Conservation (phyloP, 805 yeast genomes). For the Spathaspora arborariae region DNA sequence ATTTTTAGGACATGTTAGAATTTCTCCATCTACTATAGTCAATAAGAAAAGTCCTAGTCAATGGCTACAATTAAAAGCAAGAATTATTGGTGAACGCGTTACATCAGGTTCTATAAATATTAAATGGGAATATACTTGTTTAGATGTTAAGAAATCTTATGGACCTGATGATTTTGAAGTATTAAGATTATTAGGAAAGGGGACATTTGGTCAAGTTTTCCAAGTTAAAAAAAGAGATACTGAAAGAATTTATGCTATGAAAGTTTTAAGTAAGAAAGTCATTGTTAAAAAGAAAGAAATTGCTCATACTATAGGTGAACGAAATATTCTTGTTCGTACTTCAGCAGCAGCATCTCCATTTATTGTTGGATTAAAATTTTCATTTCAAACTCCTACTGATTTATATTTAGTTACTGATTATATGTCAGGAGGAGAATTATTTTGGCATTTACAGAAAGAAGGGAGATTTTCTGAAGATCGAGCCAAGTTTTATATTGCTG, state of each 20-base stretch:
- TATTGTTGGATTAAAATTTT: slow-evolving; percentile 91
- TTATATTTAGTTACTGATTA: slow-evolving; percentile 92
- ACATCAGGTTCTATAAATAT: slow-evolving; percentile 70
- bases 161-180: slow-evolving; percentile 96
- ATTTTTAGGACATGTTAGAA: slow-evolving; percentile 80
- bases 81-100: slow-evolving; percentile 72
- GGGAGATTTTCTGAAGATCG: slow-evolving; percentile 91
- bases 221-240: slow-evolving; percentile 93
- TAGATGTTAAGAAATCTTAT: slow-evolving; percentile 68
- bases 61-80: slow-evolving; percentile 74
- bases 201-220: slow-evolving; percentile 96
- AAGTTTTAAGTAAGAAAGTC: slow-evolving; percentile 88
- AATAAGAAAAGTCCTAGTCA: slow-evolving; percentile 43
- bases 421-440: slow-evolving; percentile 97
- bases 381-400: slow-evolving; percentile 93
- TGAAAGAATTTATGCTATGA: slow-evolving; percentile 93
- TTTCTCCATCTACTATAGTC: slow-evolving; percentile 49
- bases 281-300: slow-evolving; percentile 96
- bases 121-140: slow-evolving; percentile 62
- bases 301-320: slow-evolving; percentile 97
- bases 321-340: slow-evolving; percentile 90
- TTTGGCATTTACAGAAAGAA: slow-evolving; percentile 96
- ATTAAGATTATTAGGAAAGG: slow-evolving; percentile 85
- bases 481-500: slow-evolving; percentile 96
- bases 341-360: slow-evolving; percentile 87